Percentiles rank a stretch among this genome's conserved stretches.
phyloP scores from a whole-genome alignment of 108 stramenopile species.

The Cyclotella choctawhatcheeana region DNA sequence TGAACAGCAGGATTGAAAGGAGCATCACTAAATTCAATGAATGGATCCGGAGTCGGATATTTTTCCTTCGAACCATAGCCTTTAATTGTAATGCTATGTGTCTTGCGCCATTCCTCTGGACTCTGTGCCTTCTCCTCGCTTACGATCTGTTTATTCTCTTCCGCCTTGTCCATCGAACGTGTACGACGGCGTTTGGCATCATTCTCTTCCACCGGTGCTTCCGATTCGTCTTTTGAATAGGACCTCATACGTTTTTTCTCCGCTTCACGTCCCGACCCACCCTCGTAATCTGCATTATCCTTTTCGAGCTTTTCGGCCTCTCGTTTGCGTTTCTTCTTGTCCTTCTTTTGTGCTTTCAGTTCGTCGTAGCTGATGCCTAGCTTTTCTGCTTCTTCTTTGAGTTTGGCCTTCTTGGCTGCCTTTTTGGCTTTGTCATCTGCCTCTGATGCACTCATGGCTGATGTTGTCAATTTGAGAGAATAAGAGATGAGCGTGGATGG shows the following conservation, averaged over 20 bases:
- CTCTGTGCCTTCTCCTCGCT: slow-evolving; percentile 54
- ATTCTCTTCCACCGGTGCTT: slow-evolving; percentile 13
- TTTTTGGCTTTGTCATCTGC: slow-evolving; percentile 58
- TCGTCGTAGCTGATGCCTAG: slow-evolving; percentile 78
- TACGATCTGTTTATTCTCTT: slow-evolving; percentile 57
- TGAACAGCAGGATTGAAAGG: slow-evolving; percentile 76
- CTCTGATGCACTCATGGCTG: slow-evolving; percentile 36
- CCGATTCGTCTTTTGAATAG: slow-evolving; percentile 70
- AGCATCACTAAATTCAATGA: slow-evolving; percentile 75
- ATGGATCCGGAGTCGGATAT: slow-evolving; percentile 64
- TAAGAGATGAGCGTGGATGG: no score
- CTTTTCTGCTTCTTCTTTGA: slow-evolving; percentile 73
- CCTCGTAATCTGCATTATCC: slow-evolving; percentile 60
- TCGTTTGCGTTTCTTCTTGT: slow-evolving; percentile 49
- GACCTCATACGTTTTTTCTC: slow-evolving; percentile 82
- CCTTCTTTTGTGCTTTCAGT: slow-evolving; percentile 62
- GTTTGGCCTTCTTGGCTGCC: slow-evolving; percentile 71
- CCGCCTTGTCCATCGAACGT: slow-evolving; percentile 84
- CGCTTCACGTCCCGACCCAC: slow-evolving; percentile 60
- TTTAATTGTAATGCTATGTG: slow-evolving; percentile 71
- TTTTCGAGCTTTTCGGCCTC: slow-evolving; percentile 53
- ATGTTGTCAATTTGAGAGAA: background rate
- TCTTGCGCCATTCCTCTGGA: slow-evolving; percentile 83
- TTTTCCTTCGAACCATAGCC: slow-evolving; percentile 60
- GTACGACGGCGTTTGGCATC: slow-evolving; percentile 65